Percentiles rank a stretch among this genome's conserved stretches.
These are phyloP conservation scores for Flaveria floridana DNA, from an alignment of 140 eudicot species.

Conservation along the genomic window DNA sequence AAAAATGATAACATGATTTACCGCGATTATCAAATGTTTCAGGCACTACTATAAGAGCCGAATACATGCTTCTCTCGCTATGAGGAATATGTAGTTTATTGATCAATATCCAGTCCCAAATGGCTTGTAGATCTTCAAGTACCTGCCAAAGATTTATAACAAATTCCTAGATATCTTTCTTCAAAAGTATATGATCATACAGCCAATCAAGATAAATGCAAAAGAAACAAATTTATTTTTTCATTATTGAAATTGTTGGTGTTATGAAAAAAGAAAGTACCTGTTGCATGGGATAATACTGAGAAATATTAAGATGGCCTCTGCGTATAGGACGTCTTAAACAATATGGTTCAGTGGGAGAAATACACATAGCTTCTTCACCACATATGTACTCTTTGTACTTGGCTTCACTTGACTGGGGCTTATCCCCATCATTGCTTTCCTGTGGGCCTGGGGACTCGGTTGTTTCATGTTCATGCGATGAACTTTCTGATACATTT, in stretches of 20 bases:
- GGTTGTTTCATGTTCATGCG: conserved; percentile 34
- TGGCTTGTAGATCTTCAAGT: conserved; percentile 80
- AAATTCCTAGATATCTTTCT: neutral
- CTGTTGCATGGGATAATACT: conserved; percentile 85
- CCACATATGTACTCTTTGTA: conserved; percentile 76
- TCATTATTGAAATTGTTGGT: neutral
- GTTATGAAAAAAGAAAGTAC: conserved; percentile 36
- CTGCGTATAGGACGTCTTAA: conserved; percentile 93
- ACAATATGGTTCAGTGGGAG: conserved; percentile 92
- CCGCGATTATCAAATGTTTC: conserved; percentile 95
- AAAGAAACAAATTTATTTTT: neutral
- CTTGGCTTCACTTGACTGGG: conserved; percentile 43
- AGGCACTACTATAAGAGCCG: conserved; percentile 86
- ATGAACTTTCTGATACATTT: conserved; percentile 45
- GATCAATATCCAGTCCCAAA: conserved; percentile 94
- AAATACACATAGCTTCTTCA: conserved; percentile 87
- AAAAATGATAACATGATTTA: conserved; percentile 32
- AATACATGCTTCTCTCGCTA: conserved; percentile 66
- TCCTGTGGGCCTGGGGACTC: conserved; percentile 46
- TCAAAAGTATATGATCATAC: conserved; percentile 5
- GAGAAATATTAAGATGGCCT: conserved; percentile 93
- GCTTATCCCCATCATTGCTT: conserved; percentile 39
- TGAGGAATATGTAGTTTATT: conserved; percentile 72
- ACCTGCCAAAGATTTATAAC: conserved; percentile 45
- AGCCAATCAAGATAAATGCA: neutral